A percentile compares a stretch with the other conserved stretches of the same genome.
phyloP scores from a whole-genome alignment of 768 basidiomycete species.

The Boletus bicolor region DNA sequence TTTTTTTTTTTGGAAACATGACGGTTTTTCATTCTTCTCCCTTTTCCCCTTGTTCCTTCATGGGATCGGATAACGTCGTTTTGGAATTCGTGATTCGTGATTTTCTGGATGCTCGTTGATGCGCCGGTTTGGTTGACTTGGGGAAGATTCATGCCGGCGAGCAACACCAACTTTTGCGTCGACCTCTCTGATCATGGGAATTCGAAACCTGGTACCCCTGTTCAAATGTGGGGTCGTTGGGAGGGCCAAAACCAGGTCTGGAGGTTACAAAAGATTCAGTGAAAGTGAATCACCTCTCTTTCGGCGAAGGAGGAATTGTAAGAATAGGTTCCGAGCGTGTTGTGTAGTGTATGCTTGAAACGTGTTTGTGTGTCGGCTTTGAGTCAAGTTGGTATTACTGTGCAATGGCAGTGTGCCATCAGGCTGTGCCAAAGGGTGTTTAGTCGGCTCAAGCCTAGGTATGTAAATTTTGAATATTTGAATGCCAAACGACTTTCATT shows the following conservation, averaged over 20 bases:
- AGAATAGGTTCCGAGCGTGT: background rate
- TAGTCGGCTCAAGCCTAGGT: no score
- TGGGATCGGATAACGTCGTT: background rate
- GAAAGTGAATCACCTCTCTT: background rate
- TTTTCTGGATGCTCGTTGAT: no score
- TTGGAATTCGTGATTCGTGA: no score
- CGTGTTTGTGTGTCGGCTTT: background rate
- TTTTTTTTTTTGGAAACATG: no score
- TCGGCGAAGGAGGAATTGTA: background rate
- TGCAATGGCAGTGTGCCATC: no score
- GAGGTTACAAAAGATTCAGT: slow-evolving; percentile 24
- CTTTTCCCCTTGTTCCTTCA: background rate
- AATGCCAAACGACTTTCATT: no score
- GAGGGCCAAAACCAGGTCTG: slow-evolving; percentile 52
- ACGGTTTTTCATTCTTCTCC: background rate
- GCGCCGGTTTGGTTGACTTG: background rate
- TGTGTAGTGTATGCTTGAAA: background rate
- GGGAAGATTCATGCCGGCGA: slow-evolving; percentile 44
- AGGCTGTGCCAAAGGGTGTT: no score
- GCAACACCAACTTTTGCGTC: slow-evolving; percentile 38
- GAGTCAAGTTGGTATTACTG: no score
- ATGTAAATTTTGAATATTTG: no score
- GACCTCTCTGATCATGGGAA: slow-evolving; percentile 50
- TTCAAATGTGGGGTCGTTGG: slow-evolving; percentile 51
- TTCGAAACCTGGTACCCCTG: slow-evolving; percentile 40